A percentile compares a stretch with the other conserved stretches of the same genome.
These are phyloP conservation scores for Candida yuanshanica DNA, from an alignment of 805 yeast species.

Conservation along the genomic window DNA sequence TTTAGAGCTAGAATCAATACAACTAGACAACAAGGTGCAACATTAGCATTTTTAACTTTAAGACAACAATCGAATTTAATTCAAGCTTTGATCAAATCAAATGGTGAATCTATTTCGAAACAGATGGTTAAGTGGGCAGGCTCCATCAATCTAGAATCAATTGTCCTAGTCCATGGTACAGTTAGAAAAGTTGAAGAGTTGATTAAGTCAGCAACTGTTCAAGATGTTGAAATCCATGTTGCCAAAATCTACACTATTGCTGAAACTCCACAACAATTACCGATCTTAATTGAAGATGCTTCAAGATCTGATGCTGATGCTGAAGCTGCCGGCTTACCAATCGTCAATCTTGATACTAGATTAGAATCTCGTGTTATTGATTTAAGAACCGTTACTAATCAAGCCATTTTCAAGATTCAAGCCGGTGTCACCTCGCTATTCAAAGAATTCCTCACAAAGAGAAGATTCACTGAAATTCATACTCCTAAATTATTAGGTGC, in stretches of 20 bases:
- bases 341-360: conserved; percentile 93
- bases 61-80: conserved; percentile 83
- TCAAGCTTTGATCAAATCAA: conserved; percentile 80
- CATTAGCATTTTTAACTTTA: conserved; percentile 82
- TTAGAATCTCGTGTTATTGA: conserved; percentile 94
- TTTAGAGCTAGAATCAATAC: conserved; percentile 94
- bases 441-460: conserved; percentile 72
- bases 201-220: conserved; percentile 85
- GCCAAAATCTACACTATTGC: conserved; percentile 68
- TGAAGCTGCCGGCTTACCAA: conserved; percentile 84
- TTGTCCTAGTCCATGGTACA: conserved; percentile 83
- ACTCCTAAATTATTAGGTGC: conserved; percentile 95
- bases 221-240: conserved; percentile 81
- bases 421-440: conserved; percentile 84
- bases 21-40: conserved; percentile 93
- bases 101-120: conserved; percentile 73
- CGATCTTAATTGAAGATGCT: conserved; percentile 94
- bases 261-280: conserved; percentile 89
- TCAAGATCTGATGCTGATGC: conserved; percentile 92
- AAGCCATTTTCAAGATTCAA: conserved; percentile 92
- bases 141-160: conserved; percentile 77
- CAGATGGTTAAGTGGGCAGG: conserved; percentile 97
- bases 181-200: conserved; percentile 82
- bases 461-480: conserved; percentile 84
- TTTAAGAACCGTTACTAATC: conserved; percentile 93